Evolutionary conservation across 352 stramenopile genomes (phyloP), one percentile per base, ranked within the genome.

Genomic region (Phytopythium kandeliae): DNA sequence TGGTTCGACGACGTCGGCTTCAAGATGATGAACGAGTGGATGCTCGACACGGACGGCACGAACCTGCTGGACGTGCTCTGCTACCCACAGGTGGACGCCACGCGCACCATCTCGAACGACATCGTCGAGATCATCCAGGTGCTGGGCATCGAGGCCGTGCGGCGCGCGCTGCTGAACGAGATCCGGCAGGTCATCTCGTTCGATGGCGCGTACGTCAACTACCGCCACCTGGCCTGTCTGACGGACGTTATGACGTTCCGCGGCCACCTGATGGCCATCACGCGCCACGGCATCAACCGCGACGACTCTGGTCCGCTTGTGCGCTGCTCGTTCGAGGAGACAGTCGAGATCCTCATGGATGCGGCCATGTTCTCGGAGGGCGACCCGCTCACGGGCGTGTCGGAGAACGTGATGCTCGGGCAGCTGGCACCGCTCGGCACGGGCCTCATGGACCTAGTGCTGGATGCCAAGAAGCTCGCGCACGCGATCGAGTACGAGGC

Each of bases 201-300:
- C 67, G 97, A 99, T 87, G 96, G 96, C 69, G 96, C 96, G 17
- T 99, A 99, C 75, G 97, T 99, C 43, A 99, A 99, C 71, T 99
- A 99, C 74, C 95, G 97, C 51, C 97, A 99, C 73, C 70, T 99
- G 62, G 93, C 96, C 35, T 98, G 96, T 62, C 73, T 99, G 37
- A 96, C 97, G 33, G 97, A 99, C 74, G 95, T 98, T 16, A 99
- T 99, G 97, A 99, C 97, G 8, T 98, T 98, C 81, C 89, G 97
- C 62, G 97, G 97, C 6, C 89, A 98, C 51, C 75, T 99, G 22
- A 96, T 95, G 75, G 95, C 97, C 38, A 98, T 99, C 56, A 98
- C 97, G 53, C 89, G 97, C 61, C 97, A 99, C 63, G 97, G 97
- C 49, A 99, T 99, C 63, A 99, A 99, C 69, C 92, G 97, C 48